These are phyloP conservation scores for Phytophthora cryptogea DNA, from an alignment of 352 stramenopile species.

Conservation along the genomic window DNA sequence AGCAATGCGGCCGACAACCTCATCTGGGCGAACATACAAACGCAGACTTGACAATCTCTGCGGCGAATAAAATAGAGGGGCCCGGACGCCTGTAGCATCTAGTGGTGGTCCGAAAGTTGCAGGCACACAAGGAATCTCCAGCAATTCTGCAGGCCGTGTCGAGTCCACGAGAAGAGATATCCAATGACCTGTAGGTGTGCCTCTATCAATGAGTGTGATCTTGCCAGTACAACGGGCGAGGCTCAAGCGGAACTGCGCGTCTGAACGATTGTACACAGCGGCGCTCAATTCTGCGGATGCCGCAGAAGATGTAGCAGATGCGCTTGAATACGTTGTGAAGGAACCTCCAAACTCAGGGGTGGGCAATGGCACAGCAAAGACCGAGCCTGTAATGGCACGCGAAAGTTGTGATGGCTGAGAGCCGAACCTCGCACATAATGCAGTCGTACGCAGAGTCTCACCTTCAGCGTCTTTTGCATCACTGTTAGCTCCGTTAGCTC, in stretches of 20 bases:
- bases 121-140: constrained; percentile 66
- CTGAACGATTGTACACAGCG: constrained; percentile 49
- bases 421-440: constrained; percentile 61
- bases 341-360: constrained; percentile 12
- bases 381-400: constrained; percentile 42
- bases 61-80: constrained; percentile 67
- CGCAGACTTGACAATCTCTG: constrained; percentile 63
- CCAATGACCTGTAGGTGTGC: constrained; percentile 60
- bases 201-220: constrained; percentile 60
- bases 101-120: constrained; percentile 56
- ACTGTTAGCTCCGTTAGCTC: constrained; percentile 1
- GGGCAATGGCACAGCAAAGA: constrained; percentile 29
- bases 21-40: constrained; percentile 69
- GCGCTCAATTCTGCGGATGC: constrained; percentile 36
- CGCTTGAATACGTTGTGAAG: constrained; percentile 1
- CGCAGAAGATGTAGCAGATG: constrained; percentile 9
- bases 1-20: constrained; percentile 66
- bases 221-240: constrained; percentile 49
- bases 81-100: constrained; percentile 35
- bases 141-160: constrained; percentile 26
- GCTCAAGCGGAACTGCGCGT: constrained; percentile 51
- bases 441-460: constrained; percentile 36
- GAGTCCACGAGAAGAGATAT: constrained; percentile 44
- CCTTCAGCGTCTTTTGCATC: constrained; percentile 20
- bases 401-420: constrained; percentile 45